Base-by-base conservation (phyloP, 768 basidiomycete species). In the Collybiopsis confluens region DNA sequence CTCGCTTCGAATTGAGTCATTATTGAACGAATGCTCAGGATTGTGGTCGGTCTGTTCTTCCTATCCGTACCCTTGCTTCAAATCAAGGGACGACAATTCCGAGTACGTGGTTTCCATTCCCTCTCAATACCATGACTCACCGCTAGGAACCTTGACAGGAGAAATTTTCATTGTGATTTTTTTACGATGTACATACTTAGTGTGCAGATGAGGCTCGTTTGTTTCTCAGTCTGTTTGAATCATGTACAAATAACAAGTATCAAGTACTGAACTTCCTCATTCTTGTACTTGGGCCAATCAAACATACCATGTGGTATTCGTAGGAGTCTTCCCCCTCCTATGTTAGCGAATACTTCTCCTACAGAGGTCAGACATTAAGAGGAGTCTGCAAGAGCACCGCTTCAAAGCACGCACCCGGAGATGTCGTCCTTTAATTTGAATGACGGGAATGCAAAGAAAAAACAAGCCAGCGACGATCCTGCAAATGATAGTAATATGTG, bases 21-120 rank as follows among this genome's bases (percentile, higher is more conserved):
- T 16, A 16, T 16, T 16, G 9, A 8, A 36, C 16, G 16, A 18
- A 45, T 28, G 9, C 44, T 27, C 30, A 79, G 78, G 3, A 75
- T 83, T 52, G 80, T 80, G 10, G 68, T 71, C 0, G 80, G 67
- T 0, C 58, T 81, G 6, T 82, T 81, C 68, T 23, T 83, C 21
- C 63, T 82, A 30, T 65, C 79, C 28, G 72, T 85, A 0, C 82
- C 82, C 0, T 59, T 70, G 18, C 60, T 83, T 2, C 83, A 84
- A 57, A 52, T 73, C 45, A 80, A 75, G 54, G 82, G 83, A 1
- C 59, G 68, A 2, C 35, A 33, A 20, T 60, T 84, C 23, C 69
- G 80, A 50, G 81, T 81, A 61, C 56, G 78, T 18, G 18, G 8
- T 16, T 27, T 16, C 26, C 13, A 28, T 45, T n/a, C 33, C 16